Percentiles rank a stretch among this genome's conserved stretches.
phyloP scores from a whole-genome alignment of 2,329 filamentous ascomycete genomes.

The Diaporthe ilicicola region DNA sequence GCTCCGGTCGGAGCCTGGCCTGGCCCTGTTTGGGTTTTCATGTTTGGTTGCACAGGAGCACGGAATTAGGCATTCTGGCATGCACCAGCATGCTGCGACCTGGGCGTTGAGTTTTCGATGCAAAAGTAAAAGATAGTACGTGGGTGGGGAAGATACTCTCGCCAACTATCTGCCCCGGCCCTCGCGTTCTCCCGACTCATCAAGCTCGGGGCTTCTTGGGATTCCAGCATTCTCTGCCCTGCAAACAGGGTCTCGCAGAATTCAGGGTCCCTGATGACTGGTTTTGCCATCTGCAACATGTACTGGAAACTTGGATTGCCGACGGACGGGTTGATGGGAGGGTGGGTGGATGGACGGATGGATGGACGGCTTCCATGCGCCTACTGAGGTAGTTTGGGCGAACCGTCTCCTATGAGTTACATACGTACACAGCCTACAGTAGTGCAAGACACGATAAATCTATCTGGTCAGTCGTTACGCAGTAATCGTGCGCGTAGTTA shows the following conservation, averaged over 20 bases:
- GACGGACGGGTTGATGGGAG: not conserved
- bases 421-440: no score
- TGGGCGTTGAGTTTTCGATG: conserved; percentile 19
- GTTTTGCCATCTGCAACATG: no score
- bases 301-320: not conserved
- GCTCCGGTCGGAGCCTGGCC: conserved; percentile 3
- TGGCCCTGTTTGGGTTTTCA: not conserved
- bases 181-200: not conserved
- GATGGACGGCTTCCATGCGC: no score
- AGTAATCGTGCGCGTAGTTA: not conserved
- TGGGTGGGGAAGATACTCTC: conserved; percentile 10
- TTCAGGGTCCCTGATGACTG: not conserved
- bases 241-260: not conserved
- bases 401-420: not conserved
- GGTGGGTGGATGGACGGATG: not conserved
- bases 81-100: conserved; percentile 15
- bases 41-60: not conserved
- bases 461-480: not conserved
- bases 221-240: not conserved
- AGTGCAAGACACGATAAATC: no score
- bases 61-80: conserved; percentile 4
- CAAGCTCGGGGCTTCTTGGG: not conserved
- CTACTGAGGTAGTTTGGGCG: not conserved
- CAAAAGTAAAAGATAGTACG: conserved; percentile 23
- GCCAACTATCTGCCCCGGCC: conserved; percentile 13